Base-by-base conservation (phyloP, 2,329 filamentous ascomycete species). In the Madurella mycetomatis region DNA sequence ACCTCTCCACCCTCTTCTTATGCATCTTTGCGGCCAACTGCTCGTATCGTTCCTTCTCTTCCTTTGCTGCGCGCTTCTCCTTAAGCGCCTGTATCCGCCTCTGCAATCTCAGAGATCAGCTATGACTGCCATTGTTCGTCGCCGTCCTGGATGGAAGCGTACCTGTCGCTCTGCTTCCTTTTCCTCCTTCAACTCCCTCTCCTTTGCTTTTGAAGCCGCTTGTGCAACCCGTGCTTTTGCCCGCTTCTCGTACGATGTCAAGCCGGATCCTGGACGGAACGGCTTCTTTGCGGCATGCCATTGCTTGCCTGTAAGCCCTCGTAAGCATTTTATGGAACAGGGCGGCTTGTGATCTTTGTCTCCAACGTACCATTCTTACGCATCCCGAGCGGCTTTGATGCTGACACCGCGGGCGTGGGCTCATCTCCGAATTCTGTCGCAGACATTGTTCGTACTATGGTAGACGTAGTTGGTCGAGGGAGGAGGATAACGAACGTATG, bases 1-100 rank as follows among this genome's bases (percentile, higher is more conserved):
- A 73, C 64, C 94, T 83, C 74, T 99, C 94, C 12, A 97, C 87
- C 58, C 92, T 82, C 80, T 96, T 97, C 73, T 83, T 85, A 76
- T 97, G 92, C 94, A 99, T 97, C 77, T 94, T 97, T 75, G 91
- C 90, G 17, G 91, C 92, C 83, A 99, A 83, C 77, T 92, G 90
- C 71, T 91, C 90, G 69, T 92, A 97, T 63, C 92, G 80, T 67
- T 92, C 90, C 72, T 88, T 91, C 77, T 97, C 94, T 65, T 90
- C 92, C 80, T 96, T 97, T 49, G 86, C 88, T 17, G 84, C 87
- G 63, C 90, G 83, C 72, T 87, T 92, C 60, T 95, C 90, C 66
- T 88, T 92, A 68, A 97, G 88, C 11, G 81, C 81, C 66, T 92
- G 82, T 51, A 94, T 84, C 62, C 85, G 85, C 67, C 82, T 80